Evolutionary conservation across 169 alveolate species (phyloP).

Genomic region (Babesia divergens): DNA sequence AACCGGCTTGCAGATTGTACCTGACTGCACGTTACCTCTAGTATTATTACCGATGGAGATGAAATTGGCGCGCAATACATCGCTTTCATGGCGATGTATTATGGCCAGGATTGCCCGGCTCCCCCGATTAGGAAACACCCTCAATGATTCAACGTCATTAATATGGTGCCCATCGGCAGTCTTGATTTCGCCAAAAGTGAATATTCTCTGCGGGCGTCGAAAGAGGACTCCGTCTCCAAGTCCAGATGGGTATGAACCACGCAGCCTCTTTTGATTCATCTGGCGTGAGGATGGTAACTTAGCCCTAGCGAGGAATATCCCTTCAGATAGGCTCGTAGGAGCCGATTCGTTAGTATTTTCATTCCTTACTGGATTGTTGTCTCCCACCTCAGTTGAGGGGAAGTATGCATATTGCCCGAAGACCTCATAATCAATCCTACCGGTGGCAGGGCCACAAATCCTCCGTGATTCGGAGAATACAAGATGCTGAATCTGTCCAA

Average conservation of each 20-base stretch:
- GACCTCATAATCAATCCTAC: not conserved
- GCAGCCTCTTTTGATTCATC: not conserved
- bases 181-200: not conserved
- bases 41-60: not conserved
- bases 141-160: not conserved
- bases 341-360: not conserved
- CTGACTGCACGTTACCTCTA: too few relatives aligned
- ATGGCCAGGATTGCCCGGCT: not conserved
- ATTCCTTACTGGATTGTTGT: not conserved
- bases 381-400: not conserved
- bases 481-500: not conserved
- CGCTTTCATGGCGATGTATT: not conserved
- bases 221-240: not conserved
- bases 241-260: not conserved
- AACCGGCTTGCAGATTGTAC: too few relatives aligned
- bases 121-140: not conserved
- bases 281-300: not conserved
- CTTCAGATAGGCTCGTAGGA: not conserved
- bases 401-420: conserved; percentile 13
- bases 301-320: not conserved
- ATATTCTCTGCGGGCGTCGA: not conserved
- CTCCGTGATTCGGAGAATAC: not conserved
- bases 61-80: not conserved
- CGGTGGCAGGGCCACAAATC: not conserved
- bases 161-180: not conserved